A percentile compares a stretch with the other conserved stretches of the same genome.
Evolutionary conservation across 2,329 filamentous ascomycete species (phyloP).

Genomic region (Venturia carpophila): DNA sequence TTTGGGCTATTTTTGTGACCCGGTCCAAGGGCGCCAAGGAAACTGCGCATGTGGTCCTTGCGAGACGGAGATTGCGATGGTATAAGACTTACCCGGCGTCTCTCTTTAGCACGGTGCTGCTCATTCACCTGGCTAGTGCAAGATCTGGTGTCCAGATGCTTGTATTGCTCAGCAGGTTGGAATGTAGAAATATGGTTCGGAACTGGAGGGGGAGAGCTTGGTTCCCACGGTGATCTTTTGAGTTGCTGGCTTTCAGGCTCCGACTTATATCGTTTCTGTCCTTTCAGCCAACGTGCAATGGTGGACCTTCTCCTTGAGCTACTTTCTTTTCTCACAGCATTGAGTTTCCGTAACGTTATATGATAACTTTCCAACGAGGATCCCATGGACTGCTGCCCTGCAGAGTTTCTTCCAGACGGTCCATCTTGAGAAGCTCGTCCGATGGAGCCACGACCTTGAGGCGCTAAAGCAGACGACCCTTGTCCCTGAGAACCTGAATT

Average conservation of each 20-base stretch:
- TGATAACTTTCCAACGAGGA: not conserved
- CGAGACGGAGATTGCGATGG: not conserved
- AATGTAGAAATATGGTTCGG: slow-evolving; percentile 6
- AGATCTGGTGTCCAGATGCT: not conserved
- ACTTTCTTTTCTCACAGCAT: not conserved
- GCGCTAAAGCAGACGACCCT: not conserved
- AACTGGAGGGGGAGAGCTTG: not conserved
- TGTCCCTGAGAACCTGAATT: not conserved
- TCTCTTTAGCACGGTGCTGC: not conserved
- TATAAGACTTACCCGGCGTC: not conserved
- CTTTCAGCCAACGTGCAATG: slow-evolving; percentile 7
- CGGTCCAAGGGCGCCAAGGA: not conserved
- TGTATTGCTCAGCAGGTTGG: not conserved
- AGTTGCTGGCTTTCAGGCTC: not conserved
- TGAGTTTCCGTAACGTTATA: not conserved
- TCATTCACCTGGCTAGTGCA: not conserved
- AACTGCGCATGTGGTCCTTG: not conserved
- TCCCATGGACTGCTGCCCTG: not conserved
- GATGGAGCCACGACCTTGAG: not conserved
- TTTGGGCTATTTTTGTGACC: not conserved
- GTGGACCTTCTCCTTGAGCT: not conserved
- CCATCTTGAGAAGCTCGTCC: not conserved
- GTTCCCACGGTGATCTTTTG: not conserved
- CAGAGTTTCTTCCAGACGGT: not conserved
- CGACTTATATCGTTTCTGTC: not conserved